Conservation (phyloP, 2,329 filamentous ascomycete species). For the Nigrospora oryzae region DNA sequence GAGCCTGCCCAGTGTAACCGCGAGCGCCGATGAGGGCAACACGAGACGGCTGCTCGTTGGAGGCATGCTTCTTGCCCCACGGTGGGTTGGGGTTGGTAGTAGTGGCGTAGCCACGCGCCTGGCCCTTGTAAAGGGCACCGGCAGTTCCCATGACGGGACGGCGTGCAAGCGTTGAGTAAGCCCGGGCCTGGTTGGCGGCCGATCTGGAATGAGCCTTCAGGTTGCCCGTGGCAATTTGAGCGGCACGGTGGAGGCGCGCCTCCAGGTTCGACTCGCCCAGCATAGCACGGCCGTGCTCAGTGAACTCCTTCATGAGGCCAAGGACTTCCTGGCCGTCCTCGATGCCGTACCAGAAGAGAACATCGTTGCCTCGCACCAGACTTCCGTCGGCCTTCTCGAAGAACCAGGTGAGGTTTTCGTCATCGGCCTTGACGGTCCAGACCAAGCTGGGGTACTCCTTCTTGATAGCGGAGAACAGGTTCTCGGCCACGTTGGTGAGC, state of each 20-base stretch:
- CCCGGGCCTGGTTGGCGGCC: slow-evolving; percentile 47
- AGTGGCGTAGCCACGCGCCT: slow-evolving; percentile 45
- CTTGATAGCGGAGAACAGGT: slow-evolving; percentile 87
- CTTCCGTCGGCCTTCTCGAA: slow-evolving; percentile 95
- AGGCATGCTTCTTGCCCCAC: slow-evolving; percentile 78
- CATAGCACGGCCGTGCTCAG: slow-evolving; percentile 74
- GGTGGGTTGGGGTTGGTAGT: slow-evolving; percentile 71
- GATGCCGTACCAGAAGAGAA: slow-evolving; percentile 94
- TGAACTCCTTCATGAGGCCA: slow-evolving; percentile 66
- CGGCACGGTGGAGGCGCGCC: slow-evolving; percentile 71
- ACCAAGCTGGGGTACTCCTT: slow-evolving; percentile 86
- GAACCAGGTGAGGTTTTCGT: slow-evolving; percentile 97
- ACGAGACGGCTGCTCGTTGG: slow-evolving; percentile 69
- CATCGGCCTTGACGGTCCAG: slow-evolving; percentile 94
- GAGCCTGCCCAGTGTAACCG: slow-evolving; percentile 87
- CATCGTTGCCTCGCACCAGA: slow-evolving; percentile 74
- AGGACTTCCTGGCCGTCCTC: slow-evolving; percentile 30
- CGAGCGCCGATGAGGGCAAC: slow-evolving; percentile 85
- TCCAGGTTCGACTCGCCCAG: slow-evolving; percentile 85
- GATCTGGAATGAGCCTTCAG: slow-evolving; percentile 31
- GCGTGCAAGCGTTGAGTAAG: slow-evolving; percentile 55
- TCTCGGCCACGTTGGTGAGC: slow-evolving; percentile 91
- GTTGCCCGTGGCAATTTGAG: slow-evolving; percentile 56
- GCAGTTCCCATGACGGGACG: slow-evolving; percentile 22
- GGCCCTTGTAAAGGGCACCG: slow-evolving; percentile 15